Evolutionary conservation across 371 early-diverging fungal species (phyloP), one percentile per base, ranked within the genome.

Genomic region (Basidiobolus meristosporus): DNA sequence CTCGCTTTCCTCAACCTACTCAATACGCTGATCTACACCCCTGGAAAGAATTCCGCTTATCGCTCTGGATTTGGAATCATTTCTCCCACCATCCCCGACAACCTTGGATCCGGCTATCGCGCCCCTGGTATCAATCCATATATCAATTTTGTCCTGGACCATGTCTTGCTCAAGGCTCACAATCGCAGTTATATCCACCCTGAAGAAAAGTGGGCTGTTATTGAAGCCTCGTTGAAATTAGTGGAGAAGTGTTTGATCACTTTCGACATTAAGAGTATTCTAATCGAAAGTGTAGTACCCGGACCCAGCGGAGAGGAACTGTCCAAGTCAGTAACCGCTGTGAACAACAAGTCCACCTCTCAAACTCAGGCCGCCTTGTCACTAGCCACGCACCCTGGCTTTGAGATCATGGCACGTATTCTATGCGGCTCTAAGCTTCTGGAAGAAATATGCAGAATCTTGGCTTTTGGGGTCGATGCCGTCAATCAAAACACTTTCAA

Each of bases 41-140:
- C 74, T 48, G 41, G 54, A 16, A 50, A 54, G 19, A 42, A 47
- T 34, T 42, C 52, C 37, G 45, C 58, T 41, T 41, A 70, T 40
- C 35, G 58, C 14, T 29, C 46, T 42, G 57, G 66, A 17, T 56
- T 60, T 45, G 26, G 44, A 35, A 31, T 54, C 21, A 22, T 47
- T 19, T 58, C 63, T 1, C 63, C 68, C 0, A 60, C 77, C 12
- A 56, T 77, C 3, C 76, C 75, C 7, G 41, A 53, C 10, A 54
- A 63, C 14, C 53, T 82, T 15, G 84, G 83, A 41, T 59, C 59
- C 12, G 56, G 51, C 14, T 65, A 72, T 36, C 69, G 79, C 22
- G 43, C 55, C 14, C 74, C 77, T 2, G 91, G 90, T 10, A 57
- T 82, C 11, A 54, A 54, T 7, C 92, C 91, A 0, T 96, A 83